phyloP scores from a whole-genome alignment of 2,329 filamentous ascomycete genomes.

The Pseudocercospora cruenta region DNA sequence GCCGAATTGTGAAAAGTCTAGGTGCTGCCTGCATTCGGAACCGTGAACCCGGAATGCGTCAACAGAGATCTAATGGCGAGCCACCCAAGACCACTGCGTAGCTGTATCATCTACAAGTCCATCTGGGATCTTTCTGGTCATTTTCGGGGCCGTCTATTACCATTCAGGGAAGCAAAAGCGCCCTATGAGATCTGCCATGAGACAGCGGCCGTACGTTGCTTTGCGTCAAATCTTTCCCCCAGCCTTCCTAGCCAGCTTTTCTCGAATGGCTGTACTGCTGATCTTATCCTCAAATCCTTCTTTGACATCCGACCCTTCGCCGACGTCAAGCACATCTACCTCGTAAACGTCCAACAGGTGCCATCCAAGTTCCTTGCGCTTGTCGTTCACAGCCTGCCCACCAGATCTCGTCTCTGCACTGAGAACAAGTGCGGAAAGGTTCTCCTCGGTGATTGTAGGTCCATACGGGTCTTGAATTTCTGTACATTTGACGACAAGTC shows the following conservation, averaged over 20 bases:
- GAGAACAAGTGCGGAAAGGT: conserved; percentile 79
- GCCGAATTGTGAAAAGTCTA: background rate
- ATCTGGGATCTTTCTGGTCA: background rate
- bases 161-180: background rate
- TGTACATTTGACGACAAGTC: conserved; percentile 74
- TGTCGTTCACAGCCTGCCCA: conserved; percentile 83
- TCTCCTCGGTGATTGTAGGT: conserved; percentile 81
- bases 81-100: background rate
- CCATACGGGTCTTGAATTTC: conserved; percentile 87
- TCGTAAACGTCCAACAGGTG: conserved; percentile 76
- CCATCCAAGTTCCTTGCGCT: conserved; percentile 77
- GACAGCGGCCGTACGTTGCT: background rate
- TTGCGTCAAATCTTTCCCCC: conserved; percentile 12
- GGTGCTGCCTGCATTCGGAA: background rate
- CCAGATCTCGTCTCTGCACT: conserved; percentile 86
- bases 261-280: conserved; percentile 80
- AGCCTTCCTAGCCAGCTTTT: conserved; percentile 34
- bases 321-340: conserved; percentile 80
- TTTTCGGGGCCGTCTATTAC: background rate
- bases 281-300: conserved; percentile 80
- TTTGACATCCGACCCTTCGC: conserved; percentile 44
- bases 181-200: background rate
- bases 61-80: background rate
- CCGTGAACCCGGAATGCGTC: background rate
- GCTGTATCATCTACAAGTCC: background rate